Conservation (phyloP, 106 monocot species). For the Chionographis japonica region DNA sequence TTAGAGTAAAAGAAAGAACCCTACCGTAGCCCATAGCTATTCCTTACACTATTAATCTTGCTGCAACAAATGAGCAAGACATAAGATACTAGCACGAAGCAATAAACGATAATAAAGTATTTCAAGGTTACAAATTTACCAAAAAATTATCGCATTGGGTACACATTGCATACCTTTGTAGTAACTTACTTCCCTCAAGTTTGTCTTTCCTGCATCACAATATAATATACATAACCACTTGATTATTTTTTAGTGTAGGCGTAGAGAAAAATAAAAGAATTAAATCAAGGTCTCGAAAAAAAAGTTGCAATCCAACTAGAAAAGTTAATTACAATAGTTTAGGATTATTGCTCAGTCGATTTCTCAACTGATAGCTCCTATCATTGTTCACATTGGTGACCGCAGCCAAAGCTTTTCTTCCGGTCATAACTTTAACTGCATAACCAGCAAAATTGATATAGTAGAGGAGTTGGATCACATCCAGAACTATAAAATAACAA, state of each 20-base stretch:
- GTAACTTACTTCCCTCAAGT: background rate
- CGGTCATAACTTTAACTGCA: conserved; percentile 8
- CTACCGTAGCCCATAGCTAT: background rate
- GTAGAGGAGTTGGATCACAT: too few species aligned
- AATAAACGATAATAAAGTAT: too few species aligned
- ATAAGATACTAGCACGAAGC: background rate
- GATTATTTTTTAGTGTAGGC: too few species aligned
- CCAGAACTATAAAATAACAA: too few species aligned
- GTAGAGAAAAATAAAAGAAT: too few species aligned
- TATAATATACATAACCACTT: background rate
- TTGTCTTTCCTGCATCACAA: background rate
- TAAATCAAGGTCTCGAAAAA: background rate
- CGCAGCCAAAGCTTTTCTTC: conserved; percentile 20
- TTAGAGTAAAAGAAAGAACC: background rate
- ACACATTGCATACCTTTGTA: conserved; percentile 1
- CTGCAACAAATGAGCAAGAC: background rate
- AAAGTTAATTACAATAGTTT: background rate
- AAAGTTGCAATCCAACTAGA: background rate
- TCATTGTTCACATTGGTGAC: conserved; percentile 16
- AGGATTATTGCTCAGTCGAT: background rate
- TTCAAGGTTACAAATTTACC: background rate
- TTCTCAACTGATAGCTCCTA: conserved; percentile 3
- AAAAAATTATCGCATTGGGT: background rate
- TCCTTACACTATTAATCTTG: background rate
- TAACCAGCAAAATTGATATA: background rate